Conservation (phyloP, 306 rosid species). For the Cucumis sativus region DNA sequence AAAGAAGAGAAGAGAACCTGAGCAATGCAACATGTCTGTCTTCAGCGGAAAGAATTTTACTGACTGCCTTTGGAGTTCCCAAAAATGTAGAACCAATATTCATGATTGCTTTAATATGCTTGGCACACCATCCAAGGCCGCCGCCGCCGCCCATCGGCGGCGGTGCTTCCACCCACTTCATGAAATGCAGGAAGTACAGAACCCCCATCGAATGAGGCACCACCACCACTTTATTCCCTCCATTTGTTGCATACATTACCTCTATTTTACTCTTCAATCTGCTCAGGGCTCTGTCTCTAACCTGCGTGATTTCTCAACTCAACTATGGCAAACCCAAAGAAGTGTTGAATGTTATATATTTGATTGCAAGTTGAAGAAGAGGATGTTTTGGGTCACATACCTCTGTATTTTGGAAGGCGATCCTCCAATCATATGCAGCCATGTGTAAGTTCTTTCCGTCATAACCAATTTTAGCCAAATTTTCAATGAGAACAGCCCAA, state of each 20-base stretch:
- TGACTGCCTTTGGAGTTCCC: slow-evolving; percentile 60
- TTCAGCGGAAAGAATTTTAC: slow-evolving; percentile 52
- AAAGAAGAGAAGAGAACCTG: slow-evolving; percentile 39
- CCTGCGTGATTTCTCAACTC: slow-evolving; percentile 19
- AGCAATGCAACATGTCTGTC: slow-evolving; percentile 29
- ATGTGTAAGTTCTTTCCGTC: slow-evolving; percentile 67
- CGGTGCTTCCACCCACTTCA: slow-evolving; percentile 83
- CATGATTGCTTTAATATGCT: slow-evolving; percentile 69
- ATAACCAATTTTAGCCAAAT: slow-evolving; percentile 70
- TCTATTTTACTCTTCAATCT: slow-evolving; percentile 76
- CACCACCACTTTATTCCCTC: slow-evolving; percentile 67
- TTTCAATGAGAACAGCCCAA: slow-evolving; percentile 69
- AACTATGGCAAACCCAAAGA: background rate
- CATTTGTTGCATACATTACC: slow-evolving; percentile 50
- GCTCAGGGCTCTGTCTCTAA: slow-evolving; percentile 62
- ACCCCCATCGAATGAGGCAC: slow-evolving; percentile 80
- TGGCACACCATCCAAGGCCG: slow-evolving; percentile 65
- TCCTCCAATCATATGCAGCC: slow-evolving; percentile 79
- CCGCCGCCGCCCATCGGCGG: slow-evolving; percentile 68
- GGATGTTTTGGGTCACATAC: slow-evolving; percentile 14
- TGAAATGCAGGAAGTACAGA: slow-evolving; percentile 65
- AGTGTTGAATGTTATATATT: background rate
- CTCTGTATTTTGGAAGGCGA: slow-evolving; percentile 80
- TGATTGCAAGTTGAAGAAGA: background rate
- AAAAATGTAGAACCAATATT: slow-evolving; percentile 63